Evolutionary conservation across 2,329 filamentous ascomycete species (phyloP), one percentile per base, ranked within the genome.

Genomic region (Fusarium sulawesiense): DNA sequence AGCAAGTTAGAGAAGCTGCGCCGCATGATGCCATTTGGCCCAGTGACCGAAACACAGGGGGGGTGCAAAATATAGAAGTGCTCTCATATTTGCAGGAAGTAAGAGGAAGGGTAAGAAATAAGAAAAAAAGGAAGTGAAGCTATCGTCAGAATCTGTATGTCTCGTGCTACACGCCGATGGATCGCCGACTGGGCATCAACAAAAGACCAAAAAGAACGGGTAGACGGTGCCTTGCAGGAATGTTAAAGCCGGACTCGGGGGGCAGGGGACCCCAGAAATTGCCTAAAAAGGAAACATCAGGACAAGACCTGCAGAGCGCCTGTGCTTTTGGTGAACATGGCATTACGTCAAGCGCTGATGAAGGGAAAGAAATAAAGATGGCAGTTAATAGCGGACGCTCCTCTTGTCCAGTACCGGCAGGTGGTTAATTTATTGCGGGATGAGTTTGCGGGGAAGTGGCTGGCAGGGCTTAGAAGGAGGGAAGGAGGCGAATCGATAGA

Each of bases 311-410:
- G 53, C 61, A 63, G 41, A 47, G 41, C 40, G 42, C 41, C 34
- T 56, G 49, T 46, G 47, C 56, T 27, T 21, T 50, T 13, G 9
- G 23, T 42, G 27, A 32, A 34, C 21, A 8, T 23, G 42, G 9
- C 21, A 68, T 64, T 58, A 70, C 67, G 66, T 70, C 67, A 70
- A 55, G 40, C 54, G 46, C 21, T 32, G 23, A 37, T 49, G 32
- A 23, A 16, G 25, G 40, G 29, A 25, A 41, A 37, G 25, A 23
- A 60, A 40, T 42, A 56, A 32, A 48, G 21, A 61, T 45, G 45
- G 21, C 34, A 42, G 29, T n/a, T 7, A 29, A 25, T 30, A 27
- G 21, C 32, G 30, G 48, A 20, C 18, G 14, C 18, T 40, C 11
- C 12, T 51, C 5, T 4, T 50, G 8, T 40, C 21, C 32, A 25